These are phyloP conservation scores for Porogramme epimiltina DNA, from an alignment of 1,284 basidiomycete species.

Conservation along the genomic window DNA sequence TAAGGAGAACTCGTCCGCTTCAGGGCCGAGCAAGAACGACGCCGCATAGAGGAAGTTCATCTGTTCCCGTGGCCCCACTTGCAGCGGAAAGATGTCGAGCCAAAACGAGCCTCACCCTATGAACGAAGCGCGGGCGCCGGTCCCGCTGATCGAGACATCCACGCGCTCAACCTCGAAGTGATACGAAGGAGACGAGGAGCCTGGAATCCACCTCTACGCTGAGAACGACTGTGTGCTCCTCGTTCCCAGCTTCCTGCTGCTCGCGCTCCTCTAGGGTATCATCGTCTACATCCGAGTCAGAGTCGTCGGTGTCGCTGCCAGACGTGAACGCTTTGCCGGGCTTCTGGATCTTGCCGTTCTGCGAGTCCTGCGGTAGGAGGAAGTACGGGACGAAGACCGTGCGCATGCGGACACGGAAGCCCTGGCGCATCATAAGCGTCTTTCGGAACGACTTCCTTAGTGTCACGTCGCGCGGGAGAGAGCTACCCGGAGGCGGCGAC, in stretches of 20 bases:
- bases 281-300: slow-evolving; percentile 40
- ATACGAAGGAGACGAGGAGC: slow-evolving; percentile 38
- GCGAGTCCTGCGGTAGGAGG: slow-evolving; percentile 44
- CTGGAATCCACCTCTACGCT: slow-evolving; percentile 76
- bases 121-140: slow-evolving; percentile 68
- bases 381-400: slow-evolving; percentile 86
- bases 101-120: slow-evolving; percentile 61
- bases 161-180: slow-evolving; percentile 76
- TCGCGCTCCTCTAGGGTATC: slow-evolving; percentile 54
- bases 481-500: slow-evolving; percentile 16
- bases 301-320: slow-evolving; percentile 11
- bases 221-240: slow-evolving; percentile 82
- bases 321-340: slow-evolving; percentile 2
- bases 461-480: slow-evolving; percentile 43
- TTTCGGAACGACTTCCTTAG: slow-evolving; percentile 86
- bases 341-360: slow-evolving; percentile 12
- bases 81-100: slow-evolving; percentile 67
- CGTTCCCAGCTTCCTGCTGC: slow-evolving; percentile 66
- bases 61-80: slow-evolving; percentile 70
- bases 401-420: slow-evolving; percentile 86
- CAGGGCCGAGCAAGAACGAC: slow-evolving; percentile 66
- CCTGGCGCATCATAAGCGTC: slow-evolving; percentile 73
- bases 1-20: slow-evolving; percentile 49
- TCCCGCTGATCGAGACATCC: slow-evolving; percentile 73
- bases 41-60: slow-evolving; percentile 88